Conservation (phyloP, 2,329 filamentous ascomycete genomes). For the Huntiella bhutanensis region DNA sequence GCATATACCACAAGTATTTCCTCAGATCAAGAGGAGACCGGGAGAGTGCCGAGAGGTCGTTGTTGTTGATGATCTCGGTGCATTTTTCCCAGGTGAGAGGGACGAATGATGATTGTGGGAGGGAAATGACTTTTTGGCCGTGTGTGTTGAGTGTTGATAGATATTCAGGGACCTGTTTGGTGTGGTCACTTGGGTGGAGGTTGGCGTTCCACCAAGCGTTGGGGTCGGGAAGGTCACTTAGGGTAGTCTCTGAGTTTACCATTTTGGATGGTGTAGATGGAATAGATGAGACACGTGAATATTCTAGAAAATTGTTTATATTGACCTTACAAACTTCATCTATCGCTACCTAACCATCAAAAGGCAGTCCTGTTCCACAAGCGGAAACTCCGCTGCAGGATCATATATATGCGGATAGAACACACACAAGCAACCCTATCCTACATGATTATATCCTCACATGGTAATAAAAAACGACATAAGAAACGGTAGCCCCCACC, state of each 20-base stretch:
- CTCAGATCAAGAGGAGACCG: constrained; percentile 59
- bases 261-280: background rate
- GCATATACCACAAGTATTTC: constrained; percentile 55
- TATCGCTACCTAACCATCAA: too few species aligned
- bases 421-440: too few species aligned
- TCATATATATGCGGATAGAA: too few species aligned
- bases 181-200: constrained; percentile 42
- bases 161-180: constrained; percentile 50
- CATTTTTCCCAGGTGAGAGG: constrained; percentile 53
- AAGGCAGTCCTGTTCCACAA: too few species aligned
- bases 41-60: constrained; percentile 59
- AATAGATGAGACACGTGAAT: background rate
- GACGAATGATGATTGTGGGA: constrained; percentile 46
- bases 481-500: too few species aligned
- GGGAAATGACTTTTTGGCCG: constrained; percentile 50
- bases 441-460: too few species aligned
- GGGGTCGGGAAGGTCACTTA: constrained; percentile 2
- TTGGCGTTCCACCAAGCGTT: constrained; percentile 70
- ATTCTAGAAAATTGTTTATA: too few species aligned
- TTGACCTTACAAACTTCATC: too few species aligned
- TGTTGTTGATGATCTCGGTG: constrained; percentile 37
- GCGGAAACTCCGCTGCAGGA: too few species aligned
- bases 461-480: too few species aligned
- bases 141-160: constrained; percentile 45
- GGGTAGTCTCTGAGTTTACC: too few species aligned